Evolutionary conservation across 305 asterid species (phyloP), one percentile per base, ranked within the genome.

Genomic region (Solanum chacoense): DNA sequence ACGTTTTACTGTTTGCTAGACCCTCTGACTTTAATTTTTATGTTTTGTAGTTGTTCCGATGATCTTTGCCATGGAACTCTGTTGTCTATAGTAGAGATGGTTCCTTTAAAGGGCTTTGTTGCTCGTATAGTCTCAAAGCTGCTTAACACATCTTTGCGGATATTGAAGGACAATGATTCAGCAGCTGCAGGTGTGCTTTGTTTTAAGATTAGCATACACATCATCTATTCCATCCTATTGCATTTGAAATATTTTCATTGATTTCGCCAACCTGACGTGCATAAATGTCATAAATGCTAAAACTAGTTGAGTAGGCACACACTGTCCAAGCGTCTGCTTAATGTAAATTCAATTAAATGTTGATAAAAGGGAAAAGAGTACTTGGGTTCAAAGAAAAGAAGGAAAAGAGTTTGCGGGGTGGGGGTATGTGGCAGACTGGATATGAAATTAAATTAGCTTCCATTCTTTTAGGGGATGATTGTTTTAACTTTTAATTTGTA

Each of bases 31-130:
- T 87, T 76, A 80, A 94, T 31, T 37, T 92, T 72, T 88, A 85
- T 35, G 88, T 77, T 89, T 90, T 93, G 90, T 94, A 97, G 99
- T 92, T 91, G 90, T 81, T 93, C 93, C 24, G 97, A 97, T 89
- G 94, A 94, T 84, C 85, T 22, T 75, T 94, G 92, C 93, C 90
- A 65, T 90, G 91, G 38, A 50, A 89, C 93, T 80, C 89, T 95
- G 73, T 87, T 94, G 90, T 93, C 93, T 59, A 89, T 91, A 36
- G 92, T 95, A 50, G 95, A 94, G 90, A 91, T 92, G 78, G 91
- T 95, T 87, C 98, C 98, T 42, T 85, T 96, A 91, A 93, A 95
- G 90, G 89, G 34, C 83, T 88, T 88, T 88, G 92, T 96, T 83
- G 91, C 91, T 87, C 89, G 87, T 81, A 78, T 94, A 71, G 93